Percentiles rank a stretch among this genome's conserved stretches.
phyloP scores from a whole-genome alignment of 768 basidiomycete genomes.

The Gloeostereum incarnatum region DNA sequence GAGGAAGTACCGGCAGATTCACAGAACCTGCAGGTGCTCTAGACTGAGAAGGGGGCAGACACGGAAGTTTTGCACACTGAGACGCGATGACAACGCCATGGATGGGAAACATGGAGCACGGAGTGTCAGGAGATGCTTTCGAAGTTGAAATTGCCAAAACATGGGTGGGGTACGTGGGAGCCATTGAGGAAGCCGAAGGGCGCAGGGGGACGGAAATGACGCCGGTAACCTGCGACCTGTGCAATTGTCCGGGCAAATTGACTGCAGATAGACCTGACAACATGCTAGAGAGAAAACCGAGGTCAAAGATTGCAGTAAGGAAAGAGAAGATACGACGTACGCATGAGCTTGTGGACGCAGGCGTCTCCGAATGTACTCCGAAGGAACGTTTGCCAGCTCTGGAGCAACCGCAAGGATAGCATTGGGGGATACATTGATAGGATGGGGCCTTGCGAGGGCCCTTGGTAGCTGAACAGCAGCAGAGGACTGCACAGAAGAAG shows the following conservation, averaged over 20 bases:
- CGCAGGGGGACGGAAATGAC: constrained; percentile 44
- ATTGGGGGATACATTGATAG: constrained; percentile 45
- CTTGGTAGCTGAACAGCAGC: constrained; percentile 58
- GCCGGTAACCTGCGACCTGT: constrained; percentile 56
- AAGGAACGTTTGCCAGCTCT: constrained; percentile 52
- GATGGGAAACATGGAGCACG: constrained; percentile 42
- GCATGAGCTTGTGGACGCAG: constrained; percentile 36
- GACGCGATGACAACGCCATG: constrained; percentile 57
- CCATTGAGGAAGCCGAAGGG: constrained; percentile 13
- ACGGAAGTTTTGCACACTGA: constrained; percentile 48
- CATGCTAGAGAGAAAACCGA: constrained; percentile 34
- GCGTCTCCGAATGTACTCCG: constrained; percentile 59
- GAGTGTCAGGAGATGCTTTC: constrained; percentile 25
- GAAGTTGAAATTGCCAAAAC: constrained; percentile 42
- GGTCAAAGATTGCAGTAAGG: constrained; percentile 10
- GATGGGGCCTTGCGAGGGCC: constrained; percentile 53
- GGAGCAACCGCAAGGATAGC: constrained; percentile 59
- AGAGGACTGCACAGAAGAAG: constrained; percentile 9
- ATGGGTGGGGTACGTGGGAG: constrained; percentile 40
- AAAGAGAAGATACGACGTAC: constrained; percentile 20
- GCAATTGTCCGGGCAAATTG: constrained; percentile 46
- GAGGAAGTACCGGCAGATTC: constrained; percentile 58
- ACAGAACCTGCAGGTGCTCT: constrained; percentile 10
- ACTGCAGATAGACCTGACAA: constrained; percentile 43
- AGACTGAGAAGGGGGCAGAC: constrained; percentile 28